Base-by-base conservation (phyloP, 768 basidiomycete genomes). In the Boletus barrowsii region DNA sequence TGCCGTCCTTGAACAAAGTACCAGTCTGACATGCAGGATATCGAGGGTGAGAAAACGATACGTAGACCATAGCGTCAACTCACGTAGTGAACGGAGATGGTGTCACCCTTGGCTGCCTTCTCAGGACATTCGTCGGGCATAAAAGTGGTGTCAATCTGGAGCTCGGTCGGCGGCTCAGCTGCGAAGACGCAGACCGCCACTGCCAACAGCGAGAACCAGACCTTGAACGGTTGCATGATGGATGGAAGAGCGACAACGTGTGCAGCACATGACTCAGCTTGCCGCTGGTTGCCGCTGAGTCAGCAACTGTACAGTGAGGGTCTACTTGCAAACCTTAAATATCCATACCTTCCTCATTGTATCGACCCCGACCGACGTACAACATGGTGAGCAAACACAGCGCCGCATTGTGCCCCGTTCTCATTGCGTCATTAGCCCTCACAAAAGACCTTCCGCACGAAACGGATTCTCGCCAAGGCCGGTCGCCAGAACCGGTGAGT, bases 391-490 rank as follows among this genome's bases (percentile, higher is more conserved):
- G 80, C 55, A 11, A 41, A 53, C 32, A 30, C 24, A 26, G 51
- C 47, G 36, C 39, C 15, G 40, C 15, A 14, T 14, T 0, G 9
- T 3, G 17, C 42, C 15, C 4, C 37, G 33, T 47, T 13, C 51
- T 67, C 0, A 56, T 53, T 36, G 4, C 44, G 41, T 18, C 58
- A 17, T 26, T 74, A 98, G 96, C 96, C 96, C 76, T 98, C 96
- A 72, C 93, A 98, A 87, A 99, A 99, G 79, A 84, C 93, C 55
- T 98, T 98, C 84, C 83, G 90, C 71, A 94, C 90, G 73, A 99
- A 99, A 82, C 87, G 87, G 73, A 95, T 86, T 72, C 90, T 99
- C 66, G 93, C 96, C 72, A 99, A 98, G 83, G 93, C 93, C 57
- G 74, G 80, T 57, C 87, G 93, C 68, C 94, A 97, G 83, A 99